Conservation (phyloP, 78 protist species). For the Fonticula alba region DNA sequence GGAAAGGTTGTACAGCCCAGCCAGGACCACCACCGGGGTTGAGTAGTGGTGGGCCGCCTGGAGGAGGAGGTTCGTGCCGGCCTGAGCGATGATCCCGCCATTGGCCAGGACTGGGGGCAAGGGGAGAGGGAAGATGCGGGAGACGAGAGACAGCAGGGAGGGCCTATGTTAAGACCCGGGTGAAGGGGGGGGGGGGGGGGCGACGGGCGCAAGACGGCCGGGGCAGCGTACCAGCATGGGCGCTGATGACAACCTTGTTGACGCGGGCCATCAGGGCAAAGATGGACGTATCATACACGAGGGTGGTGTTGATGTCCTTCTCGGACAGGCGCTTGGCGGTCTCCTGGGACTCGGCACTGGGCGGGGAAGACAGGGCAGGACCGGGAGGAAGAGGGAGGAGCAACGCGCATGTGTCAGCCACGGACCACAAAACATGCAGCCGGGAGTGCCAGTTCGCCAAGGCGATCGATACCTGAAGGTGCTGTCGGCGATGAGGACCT, state of each 20-base stretch:
- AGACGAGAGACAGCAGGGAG: too few species aligned
- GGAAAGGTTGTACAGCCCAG: slow-evolving; percentile 57
- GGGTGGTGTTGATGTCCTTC: slow-evolving; percentile 31
- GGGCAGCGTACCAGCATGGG: neutral
- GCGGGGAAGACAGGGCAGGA: neutral
- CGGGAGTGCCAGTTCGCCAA: too few species aligned
- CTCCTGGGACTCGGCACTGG: slow-evolving; percentile 26
- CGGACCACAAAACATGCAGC: too few species aligned
- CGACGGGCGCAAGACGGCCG: too few species aligned
- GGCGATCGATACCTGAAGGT: slow-evolving; percentile 37
- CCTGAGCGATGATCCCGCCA: slow-evolving; percentile 66
- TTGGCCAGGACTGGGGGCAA: slow-evolving; percentile 81
- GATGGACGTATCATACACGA: slow-evolving; percentile 44
- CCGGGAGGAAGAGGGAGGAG: neutral
- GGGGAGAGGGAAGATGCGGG: too few species aligned
- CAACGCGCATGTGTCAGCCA: too few species aligned
- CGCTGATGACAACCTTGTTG: slow-evolving; percentile 42
- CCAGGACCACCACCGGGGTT: slow-evolving; percentile 68
- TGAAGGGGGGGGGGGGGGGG: too few species aligned
- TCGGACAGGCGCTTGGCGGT: slow-evolving; percentile 32
- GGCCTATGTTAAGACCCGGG: too few species aligned
- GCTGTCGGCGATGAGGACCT: slow-evolving; percentile 38
- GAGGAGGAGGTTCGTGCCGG: slow-evolving; percentile 62
- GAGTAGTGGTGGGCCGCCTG: slow-evolving; percentile 62
- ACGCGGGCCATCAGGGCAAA: slow-evolving; percentile 78